These are phyloP conservation scores for Russula olivacea DNA, from an alignment of 768 basidiomycete genomes.

Conservation along the genomic window DNA sequence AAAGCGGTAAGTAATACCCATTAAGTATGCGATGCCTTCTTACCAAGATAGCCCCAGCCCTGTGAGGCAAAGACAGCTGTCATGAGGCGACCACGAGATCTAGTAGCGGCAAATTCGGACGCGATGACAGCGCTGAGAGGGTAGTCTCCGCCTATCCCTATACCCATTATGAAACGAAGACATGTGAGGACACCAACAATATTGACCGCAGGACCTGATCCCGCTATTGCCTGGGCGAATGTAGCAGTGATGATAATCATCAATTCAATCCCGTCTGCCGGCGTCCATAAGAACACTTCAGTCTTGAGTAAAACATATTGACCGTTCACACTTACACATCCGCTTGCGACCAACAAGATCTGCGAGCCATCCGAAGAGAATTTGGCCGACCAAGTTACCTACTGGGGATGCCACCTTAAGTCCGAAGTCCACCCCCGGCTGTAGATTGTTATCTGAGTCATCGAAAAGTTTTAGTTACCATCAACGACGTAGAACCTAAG, in stretches of 20 bases:
- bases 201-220: constrained; percentile 55
- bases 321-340: constrained; percentile 52
- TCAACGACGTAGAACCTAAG: not conserved
- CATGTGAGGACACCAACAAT: constrained; percentile 73
- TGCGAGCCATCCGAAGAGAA: constrained; percentile 43
- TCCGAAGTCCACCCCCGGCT: constrained; percentile 38
- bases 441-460: constrained; percentile 31
- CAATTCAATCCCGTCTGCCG: constrained; percentile 60
- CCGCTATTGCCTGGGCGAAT: constrained; percentile 80
- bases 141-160: constrained; percentile 89
- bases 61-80: constrained; percentile 81
- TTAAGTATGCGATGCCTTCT: constrained; percentile 25
- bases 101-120: constrained; percentile 82
- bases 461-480: not conserved
- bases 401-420: constrained; percentile 41
- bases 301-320: not conserved
- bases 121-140: constrained; percentile 81
- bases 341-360: constrained; percentile 39
- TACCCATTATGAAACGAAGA: constrained; percentile 79
- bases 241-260: constrained; percentile 78
- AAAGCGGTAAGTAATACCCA: not conserved
- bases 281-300: not conserved
- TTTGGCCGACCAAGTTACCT: constrained; percentile 39
- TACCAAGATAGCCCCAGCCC: constrained; percentile 82
- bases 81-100: constrained; percentile 81